Conservation (phyloP, 176 grass and related monocot genomes). For the Dendrocalamus sinicus region DNA sequence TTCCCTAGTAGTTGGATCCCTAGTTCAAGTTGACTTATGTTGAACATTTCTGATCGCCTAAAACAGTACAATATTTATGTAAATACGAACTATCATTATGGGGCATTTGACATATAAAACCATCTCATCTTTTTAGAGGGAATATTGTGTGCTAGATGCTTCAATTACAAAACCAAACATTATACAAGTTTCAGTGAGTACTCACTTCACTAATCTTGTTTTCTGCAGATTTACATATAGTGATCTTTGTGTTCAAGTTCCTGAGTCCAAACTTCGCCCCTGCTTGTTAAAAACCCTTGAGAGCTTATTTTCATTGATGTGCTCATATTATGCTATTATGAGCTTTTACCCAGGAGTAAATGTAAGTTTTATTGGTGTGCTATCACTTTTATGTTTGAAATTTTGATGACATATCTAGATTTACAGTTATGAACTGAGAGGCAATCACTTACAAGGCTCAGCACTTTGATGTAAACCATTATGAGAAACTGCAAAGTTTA, state of each 20-base stretch:
- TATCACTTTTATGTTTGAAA: conserved; percentile 18
- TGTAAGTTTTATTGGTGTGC: conserved; percentile 45
- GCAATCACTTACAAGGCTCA: neutral
- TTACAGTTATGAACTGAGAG: conserved; percentile 6
- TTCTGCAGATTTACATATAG: conserved; percentile 94
- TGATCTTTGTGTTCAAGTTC: conserved; percentile 94
- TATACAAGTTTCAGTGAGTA: conserved; percentile 26
- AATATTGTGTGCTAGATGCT: conserved; percentile 21
- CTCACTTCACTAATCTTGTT: conserved; percentile 34
- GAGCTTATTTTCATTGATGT: conserved; percentile 84
- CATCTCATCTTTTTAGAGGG: neutral
- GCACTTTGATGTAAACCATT: conserved; percentile 32
- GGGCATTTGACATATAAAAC: neutral
- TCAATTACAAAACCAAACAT: conserved; percentile 8
- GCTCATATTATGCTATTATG: conserved; percentile 92
- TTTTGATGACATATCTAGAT: conserved; percentile 20
- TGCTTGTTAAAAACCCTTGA: conserved; percentile 94
- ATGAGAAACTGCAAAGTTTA: conserved; percentile 21
- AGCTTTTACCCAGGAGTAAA: conserved; percentile 75
- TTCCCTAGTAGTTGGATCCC: conserved; percentile 16
- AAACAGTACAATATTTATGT: conserved; percentile 26
- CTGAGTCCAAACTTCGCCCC: conserved; percentile 86
- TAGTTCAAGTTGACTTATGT: conserved; percentile 20
- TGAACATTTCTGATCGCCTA: conserved; percentile 1
- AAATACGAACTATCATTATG: neutral